Conservation (phyloP, 106 monocot genomes). For the Dendrobium catenatum region DNA sequence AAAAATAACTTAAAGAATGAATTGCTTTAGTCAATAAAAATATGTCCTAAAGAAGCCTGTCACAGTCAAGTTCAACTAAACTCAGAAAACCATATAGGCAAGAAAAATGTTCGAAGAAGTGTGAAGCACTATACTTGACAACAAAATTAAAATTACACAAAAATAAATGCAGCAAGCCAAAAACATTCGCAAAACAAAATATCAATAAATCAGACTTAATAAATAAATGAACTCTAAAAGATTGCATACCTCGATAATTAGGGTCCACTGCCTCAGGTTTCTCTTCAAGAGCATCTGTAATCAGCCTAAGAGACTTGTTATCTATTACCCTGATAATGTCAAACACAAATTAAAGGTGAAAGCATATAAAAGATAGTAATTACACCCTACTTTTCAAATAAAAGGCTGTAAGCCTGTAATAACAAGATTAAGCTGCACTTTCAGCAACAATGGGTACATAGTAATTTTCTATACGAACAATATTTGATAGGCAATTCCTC, state of each 20-base stretch:
- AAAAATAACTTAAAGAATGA: background rate
- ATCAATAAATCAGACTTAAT: background rate
- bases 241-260: conserved; percentile 44
- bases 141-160: background rate
- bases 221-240: conserved; percentile 8
- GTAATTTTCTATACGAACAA: background rate
- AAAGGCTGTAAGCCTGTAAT: background rate
- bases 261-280: conserved; percentile 53
- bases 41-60: background rate
- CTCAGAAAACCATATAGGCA: background rate
- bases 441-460: background rate
- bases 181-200: background rate
- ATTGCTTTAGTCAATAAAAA: background rate
- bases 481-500: background rate
- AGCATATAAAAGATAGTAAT: background rate
- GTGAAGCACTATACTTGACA: too few species aligned
- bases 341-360: conserved; percentile 2
- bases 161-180: background rate
- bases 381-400: background rate
- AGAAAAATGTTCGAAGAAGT: background rate
- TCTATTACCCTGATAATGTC: conserved; percentile 75
- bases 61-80: background rate
- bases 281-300: conserved; percentile 64
- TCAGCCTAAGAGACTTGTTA: conserved; percentile 77
- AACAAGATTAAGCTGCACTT: background rate